These are phyloP conservation scores for Trifolium pratense DNA, from an alignment of 306 rosid genomes.

Conservation along the genomic window DNA sequence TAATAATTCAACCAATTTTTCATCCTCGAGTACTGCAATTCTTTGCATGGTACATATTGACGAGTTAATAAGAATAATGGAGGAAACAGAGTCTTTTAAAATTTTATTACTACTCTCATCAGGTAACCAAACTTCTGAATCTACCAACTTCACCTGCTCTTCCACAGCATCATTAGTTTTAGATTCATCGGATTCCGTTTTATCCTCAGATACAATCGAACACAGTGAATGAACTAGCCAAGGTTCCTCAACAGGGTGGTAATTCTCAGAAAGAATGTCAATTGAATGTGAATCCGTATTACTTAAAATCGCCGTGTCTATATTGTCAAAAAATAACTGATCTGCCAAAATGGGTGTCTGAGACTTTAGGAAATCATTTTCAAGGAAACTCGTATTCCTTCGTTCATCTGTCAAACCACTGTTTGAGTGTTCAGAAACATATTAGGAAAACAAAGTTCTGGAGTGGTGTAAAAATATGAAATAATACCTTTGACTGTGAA, in stretches of 20 bases:
- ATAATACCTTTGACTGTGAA: conserved; percentile 67
- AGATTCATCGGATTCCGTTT: conserved; percentile 47
- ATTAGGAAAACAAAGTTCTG: conserved; percentile 47
- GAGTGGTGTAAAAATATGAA: conserved; percentile 43
- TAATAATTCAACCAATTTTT: conserved; percentile 79
- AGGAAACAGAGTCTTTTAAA: conserved; percentile 63
- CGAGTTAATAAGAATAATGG: conserved; percentile 79
- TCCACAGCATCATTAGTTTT: conserved; percentile 45
- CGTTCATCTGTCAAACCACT: conserved; percentile 96
- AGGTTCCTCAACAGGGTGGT: conserved; percentile 89
- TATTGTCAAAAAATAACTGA: conserved; percentile 47
- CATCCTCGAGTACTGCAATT: conserved; percentile 92
- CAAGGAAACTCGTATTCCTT: conserved; percentile 50
- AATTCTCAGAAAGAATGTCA: conserved; percentile 49
- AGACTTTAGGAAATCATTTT: conserved; percentile 54
- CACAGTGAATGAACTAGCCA: conserved; percentile 65
- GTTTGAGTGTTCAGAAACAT: conserved; percentile 99
- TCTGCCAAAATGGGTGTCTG: conserved; percentile 49
- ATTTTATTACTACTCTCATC: conserved; percentile 54
- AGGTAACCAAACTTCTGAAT: conserved; percentile 54
- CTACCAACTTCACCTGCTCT: conserved; percentile 56
- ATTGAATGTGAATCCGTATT: conserved; percentile 49
- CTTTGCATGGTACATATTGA: conserved; percentile 99
- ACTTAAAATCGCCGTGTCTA: conserved; percentile 40
- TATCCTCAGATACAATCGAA: conserved; percentile 50